Base-by-base conservation (phyloP, 1,284 basidiomycete genomes). In the Rhodotorula sp. region DNA sequence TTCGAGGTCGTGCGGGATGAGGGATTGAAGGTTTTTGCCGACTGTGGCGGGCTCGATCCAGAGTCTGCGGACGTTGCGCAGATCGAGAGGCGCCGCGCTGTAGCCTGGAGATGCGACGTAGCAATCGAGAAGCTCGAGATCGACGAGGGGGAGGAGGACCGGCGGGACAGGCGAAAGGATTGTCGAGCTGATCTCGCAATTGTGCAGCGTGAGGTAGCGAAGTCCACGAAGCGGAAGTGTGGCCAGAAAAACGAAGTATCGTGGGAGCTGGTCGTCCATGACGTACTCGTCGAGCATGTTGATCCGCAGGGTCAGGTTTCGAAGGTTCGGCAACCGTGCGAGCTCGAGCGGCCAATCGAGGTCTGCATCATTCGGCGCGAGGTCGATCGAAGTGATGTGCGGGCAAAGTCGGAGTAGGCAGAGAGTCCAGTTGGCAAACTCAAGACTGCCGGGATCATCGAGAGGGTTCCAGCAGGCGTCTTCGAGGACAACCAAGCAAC, bases 331-430 rank as follows among this genome's bases (percentile, higher is more conserved):
- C 54, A 16, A 17, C 54, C 59, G 45, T 64, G 68, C 66, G 34
- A 68, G 23, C 82, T 64, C 19, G 27, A n/a, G 46, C 2, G n/a
- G 34, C 34, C 34, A 57, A 9, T 17, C n/a, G 13, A 23, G 19
- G 21, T 19, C 41, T 44, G 41, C 42, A 14, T 21, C 1, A 19
- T 19, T 3, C 4, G 12, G 56, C 7, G 25, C 12, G 17, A 23
- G 21, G 21, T 42, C 27, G 19, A 42, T 21, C 41, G 34, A 19
- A 27, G 27, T 19, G 25, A 42, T 2, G 2, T 23, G 34, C 7
- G 58, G 19, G 25, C 25, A 60, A 13, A n/a, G n/a, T 19, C 21
- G 19, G 17, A 17, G 25, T 45, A n/a, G 57, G 12, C 14, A 14
- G 12, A 46, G 58, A 17, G 21, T 27, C 49, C 49, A 50, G 49